Percentiles rank a stretch among this genome's conserved stretches.
These are phyloP conservation scores for Salvia hispanica DNA, from an alignment of 257 asterid genomes.

Conservation along the genomic window DNA sequence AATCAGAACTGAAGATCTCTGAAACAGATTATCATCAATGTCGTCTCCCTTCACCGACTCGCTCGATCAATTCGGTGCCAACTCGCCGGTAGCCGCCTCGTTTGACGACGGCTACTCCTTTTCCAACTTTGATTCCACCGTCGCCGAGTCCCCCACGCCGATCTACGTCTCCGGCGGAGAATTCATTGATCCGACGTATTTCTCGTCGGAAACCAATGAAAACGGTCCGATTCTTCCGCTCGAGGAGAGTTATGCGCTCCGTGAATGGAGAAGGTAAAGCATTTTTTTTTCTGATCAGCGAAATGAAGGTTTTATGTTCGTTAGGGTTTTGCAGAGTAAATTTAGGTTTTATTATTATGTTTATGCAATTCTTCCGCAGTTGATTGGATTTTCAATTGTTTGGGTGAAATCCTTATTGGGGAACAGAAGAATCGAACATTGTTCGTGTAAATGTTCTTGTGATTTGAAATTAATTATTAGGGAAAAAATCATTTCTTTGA, in stretches of 20 bases:
- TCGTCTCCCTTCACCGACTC: conserved; percentile 57
- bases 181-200: conserved; percentile 44
- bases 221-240: conserved; percentile 55
- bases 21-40: conserved; percentile 36
- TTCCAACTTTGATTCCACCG: conserved; percentile 45
- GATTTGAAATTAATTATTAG: neutral
- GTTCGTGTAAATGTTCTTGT: neutral
- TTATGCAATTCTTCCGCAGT: neutral
- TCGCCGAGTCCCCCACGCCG: conserved; percentile 41
- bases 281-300: conserved; percentile 9
- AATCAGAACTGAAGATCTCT: conserved; percentile 2
- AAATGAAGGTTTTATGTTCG: neutral
- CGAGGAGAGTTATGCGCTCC: conserved; percentile 69
- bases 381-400: too few species aligned
- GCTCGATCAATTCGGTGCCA: conserved; percentile 44
- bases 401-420: too few species aligned
- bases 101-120: conserved; percentile 50
- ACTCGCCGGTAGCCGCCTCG: conserved; percentile 39
- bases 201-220: conserved; percentile 39
- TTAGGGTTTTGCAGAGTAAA: neutral
- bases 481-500: conserved; percentile 1
- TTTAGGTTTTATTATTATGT: neutral
- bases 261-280: conserved; percentile 81
- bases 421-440: too few species aligned
- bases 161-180: conserved; percentile 48